A percentile compares a stretch with the other conserved stretches of the same genome.
Conservation (phyloP, 2,329 filamentous ascomycete species). For the Myotisia sp. region DNA sequence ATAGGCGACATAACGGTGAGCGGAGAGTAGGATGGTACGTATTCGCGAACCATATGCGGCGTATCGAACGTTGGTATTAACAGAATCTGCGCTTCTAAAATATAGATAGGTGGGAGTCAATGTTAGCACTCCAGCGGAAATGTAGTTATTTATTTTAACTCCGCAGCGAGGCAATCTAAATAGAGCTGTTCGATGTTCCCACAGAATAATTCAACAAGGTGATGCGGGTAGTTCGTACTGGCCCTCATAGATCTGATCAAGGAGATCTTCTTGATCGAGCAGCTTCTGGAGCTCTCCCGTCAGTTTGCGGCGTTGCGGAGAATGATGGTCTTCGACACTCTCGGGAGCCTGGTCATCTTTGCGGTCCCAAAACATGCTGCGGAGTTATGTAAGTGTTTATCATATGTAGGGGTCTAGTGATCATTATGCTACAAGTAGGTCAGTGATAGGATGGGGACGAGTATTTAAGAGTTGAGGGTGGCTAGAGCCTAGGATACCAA, state of each 20-base stretch:
- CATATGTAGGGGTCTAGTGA: too few relatives aligned
- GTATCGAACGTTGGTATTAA: constrained; percentile 74
- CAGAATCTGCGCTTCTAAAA: constrained; percentile 57
- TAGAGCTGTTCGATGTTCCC: too few relatives aligned
- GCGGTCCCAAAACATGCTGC: constrained; percentile 22
- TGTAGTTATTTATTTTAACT: constrained; percentile 5
- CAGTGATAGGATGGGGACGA: too few relatives aligned
- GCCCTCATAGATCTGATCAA: constrained; percentile 63
- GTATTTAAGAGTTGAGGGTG: too few relatives aligned
- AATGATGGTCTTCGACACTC: constrained; percentile 7
- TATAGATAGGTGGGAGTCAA: background rate
- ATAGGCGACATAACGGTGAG: constrained; percentile 93
- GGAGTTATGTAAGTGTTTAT: constrained; percentile 5
- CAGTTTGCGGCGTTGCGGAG: constrained; percentile 25
- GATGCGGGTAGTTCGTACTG: constrained; percentile 42
- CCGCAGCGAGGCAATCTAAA: too few relatives aligned
- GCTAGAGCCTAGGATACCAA: too few relatives aligned
- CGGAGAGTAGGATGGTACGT: constrained; percentile 73
- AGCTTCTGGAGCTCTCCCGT: constrained; percentile 42
- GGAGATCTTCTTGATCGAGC: constrained; percentile 56
- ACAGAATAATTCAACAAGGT: too few relatives aligned
- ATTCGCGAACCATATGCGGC: constrained; percentile 79
- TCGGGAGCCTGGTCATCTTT: constrained; percentile 20
- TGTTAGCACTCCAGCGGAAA: constrained; percentile 1
- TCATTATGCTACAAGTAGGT: too few relatives aligned